Conservation (phyloP, 345 rosid species). For the Clarkia xantiana region DNA sequence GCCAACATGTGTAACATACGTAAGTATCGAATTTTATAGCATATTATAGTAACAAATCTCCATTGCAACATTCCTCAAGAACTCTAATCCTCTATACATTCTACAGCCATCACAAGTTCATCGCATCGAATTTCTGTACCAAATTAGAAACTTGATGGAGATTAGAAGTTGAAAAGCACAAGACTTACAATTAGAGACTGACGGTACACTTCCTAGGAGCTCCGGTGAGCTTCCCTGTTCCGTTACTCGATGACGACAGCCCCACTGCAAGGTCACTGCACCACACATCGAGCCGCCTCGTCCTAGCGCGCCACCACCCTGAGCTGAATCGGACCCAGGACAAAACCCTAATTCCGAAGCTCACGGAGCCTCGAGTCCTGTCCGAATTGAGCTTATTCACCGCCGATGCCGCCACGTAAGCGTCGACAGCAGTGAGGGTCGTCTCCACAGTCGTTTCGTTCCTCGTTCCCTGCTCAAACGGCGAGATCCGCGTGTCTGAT, state of each 20-base stretch:
- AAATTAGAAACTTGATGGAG: not conserved
- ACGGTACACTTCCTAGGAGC: slow-evolving; percentile 25
- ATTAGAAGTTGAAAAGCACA: not conserved
- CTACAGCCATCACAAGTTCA: not conserved
- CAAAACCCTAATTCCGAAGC: slow-evolving; percentile 27
- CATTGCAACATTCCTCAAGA: not conserved
- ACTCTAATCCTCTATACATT: slow-evolving; percentile 4
- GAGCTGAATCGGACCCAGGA: slow-evolving; percentile 33
- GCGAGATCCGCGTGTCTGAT: slow-evolving; percentile 32
- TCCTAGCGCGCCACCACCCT: slow-evolving; percentile 36
- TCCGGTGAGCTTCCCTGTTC: slow-evolving; percentile 48
- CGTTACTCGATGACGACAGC: slow-evolving; percentile 19
- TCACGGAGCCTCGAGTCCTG: slow-evolving; percentile 22
- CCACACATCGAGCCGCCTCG: slow-evolving; percentile 25
- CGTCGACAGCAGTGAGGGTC: slow-evolving; percentile 19
- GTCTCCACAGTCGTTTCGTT: slow-evolving; percentile 22
- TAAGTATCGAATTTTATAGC: not conserved
- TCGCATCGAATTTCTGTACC: not conserved
- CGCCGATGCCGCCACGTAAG: slow-evolving; percentile 22
- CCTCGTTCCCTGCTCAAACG: slow-evolving; percentile 43
- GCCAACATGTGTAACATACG: not conserved
- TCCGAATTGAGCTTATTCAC: slow-evolving; percentile 25
- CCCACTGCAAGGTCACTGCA: slow-evolving; percentile 31
- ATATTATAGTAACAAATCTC: too few relatives aligned
- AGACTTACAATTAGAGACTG: not conserved